A percentile compares a stretch with the other conserved stretches of the same genome.
Conservation (phyloP, 768 basidiomycete species). For the Boletus vermiculosoides region DNA sequence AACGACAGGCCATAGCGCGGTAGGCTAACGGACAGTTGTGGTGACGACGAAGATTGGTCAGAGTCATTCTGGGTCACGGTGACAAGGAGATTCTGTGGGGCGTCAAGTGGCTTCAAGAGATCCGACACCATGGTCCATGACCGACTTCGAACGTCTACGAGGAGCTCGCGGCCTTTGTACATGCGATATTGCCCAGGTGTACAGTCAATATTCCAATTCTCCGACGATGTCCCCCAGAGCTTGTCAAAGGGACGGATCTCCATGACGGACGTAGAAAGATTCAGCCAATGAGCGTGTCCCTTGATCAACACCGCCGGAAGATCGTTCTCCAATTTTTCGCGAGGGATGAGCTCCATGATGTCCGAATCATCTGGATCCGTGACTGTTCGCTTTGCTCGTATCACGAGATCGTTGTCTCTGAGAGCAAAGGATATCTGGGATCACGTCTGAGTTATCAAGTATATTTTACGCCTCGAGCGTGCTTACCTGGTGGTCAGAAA, state of each 20-base stretch:
- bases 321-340: slow-evolving; percentile 15
- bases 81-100: slow-evolving; percentile 17
- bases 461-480: background rate
- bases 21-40: slow-evolving; percentile 29
- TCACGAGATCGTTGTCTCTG: slow-evolving; percentile 1
- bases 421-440: slow-evolving; percentile 24
- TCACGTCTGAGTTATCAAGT: background rate
- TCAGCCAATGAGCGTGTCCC: slow-evolving; percentile 29
- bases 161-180: background rate
- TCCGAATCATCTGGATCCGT: background rate
- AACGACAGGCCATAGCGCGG: slow-evolving; percentile 43
- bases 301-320: slow-evolving; percentile 19
- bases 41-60: background rate
- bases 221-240: slow-evolving; percentile 15
- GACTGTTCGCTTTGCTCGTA: slow-evolving; percentile 10
- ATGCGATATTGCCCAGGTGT: slow-evolving; percentile 2
- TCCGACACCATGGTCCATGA: slow-evolving; percentile 23
- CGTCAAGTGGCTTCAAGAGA: slow-evolving; percentile 14
- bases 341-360: slow-evolving; percentile 22
- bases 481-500: slow-evolving; percentile 1
- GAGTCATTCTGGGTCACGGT: background rate
- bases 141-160: slow-evolving; percentile 28
- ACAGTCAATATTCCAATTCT: slow-evolving; percentile 24
- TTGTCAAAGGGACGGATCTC: slow-evolving; percentile 25
- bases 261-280: slow-evolving; percentile 15